phyloP scores from a whole-genome alignment of 495 filamentous ascomycete genomes.

The Ascobolus immersus region DNA sequence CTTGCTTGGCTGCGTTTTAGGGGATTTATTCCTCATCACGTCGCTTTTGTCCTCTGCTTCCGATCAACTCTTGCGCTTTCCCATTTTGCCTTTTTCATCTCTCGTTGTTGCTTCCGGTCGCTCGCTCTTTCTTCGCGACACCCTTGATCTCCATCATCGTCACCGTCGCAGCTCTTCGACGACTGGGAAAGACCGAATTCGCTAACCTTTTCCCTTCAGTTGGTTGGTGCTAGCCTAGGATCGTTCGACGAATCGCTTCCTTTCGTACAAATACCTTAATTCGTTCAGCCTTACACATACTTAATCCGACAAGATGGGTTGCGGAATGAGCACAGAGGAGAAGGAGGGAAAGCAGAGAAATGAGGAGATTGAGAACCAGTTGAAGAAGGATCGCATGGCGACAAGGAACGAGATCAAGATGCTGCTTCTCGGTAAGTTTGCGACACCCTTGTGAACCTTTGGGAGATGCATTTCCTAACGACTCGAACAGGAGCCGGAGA shows the following conservation, averaged over 20 bases:
- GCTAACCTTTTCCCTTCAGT: too few relatives aligned
- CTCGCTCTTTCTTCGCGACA: too few relatives aligned
- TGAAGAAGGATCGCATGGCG: slow-evolving; percentile 86
- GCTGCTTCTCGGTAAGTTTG: slow-evolving; percentile 67
- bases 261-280: too few relatives aligned
- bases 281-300: not conserved
- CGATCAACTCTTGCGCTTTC: too few relatives aligned
- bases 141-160: too few relatives aligned
- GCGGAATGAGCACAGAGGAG: slow-evolving; percentile 98
- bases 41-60: too few relatives aligned
- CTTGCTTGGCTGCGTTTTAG: too few relatives aligned
- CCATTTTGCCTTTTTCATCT: too few relatives aligned
- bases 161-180: too few relatives aligned
- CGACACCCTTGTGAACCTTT: not conserved
- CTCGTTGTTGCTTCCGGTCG: too few relatives aligned
- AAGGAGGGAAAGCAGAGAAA: slow-evolving; percentile 99
- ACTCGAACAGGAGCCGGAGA: slow-evolving; percentile 65
- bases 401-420: slow-evolving; percentile 98
- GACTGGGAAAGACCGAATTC: too few relatives aligned
- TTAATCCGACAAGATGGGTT: slow-evolving; percentile 64
- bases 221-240: not conserved
- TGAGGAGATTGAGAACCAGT: slow-evolving; percentile 96
- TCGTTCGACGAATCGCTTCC: not conserved
- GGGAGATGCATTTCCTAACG: slow-evolving; percentile 8
- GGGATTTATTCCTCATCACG: too few relatives aligned